Evolutionary conservation across 2,329 filamentous ascomycete species (phyloP), one percentile per base, ranked within the genome.

Genomic region (Microcera coccophila): DNA sequence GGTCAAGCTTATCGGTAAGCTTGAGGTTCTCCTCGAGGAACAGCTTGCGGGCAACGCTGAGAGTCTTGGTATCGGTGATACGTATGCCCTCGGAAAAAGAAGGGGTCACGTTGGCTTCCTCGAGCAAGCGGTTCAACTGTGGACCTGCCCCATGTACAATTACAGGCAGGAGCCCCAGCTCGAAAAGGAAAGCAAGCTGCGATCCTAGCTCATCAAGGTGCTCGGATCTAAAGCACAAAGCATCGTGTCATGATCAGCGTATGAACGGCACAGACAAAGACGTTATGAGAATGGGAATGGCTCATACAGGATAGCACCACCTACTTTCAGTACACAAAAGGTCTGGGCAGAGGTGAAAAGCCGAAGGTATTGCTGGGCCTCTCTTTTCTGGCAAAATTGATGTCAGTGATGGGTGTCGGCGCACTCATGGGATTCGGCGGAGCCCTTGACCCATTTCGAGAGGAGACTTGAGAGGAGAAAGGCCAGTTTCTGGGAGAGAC

Each of bases 251-350:
- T 14, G 29, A 15, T 32, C 15, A 32, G 15, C 15, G 9, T n/a
- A 10, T 14, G 5, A 14, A 9, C 29, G 8, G 15, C 15, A 15
- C 15, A 8, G 29, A 5, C 12, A 32, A 28, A 28, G 9, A 28
- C 24, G 15, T 32, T n/a, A 7, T 32, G n/a, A 7, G 12, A 12
- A 26, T 26, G 22, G 12, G 22, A 26, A 12, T 12, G 22, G 22
- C 7, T n/a, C 22, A 20, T 4, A 95, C 60, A 98, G 79, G 60
- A 97, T 96, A 50, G 91, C 93, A 49, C 91, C 93, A 49, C 91
- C 93, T 42, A 97, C 91, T 75, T 98, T 98, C 70, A 98, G 95
- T 37, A 98, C 91, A 54, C 90, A 91, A 67, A 97, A 98, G 63
- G 95, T 90, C 72, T 97, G 90, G 26, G 90, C 90, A 24, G 90